Evolutionary conservation across 2,329 filamentous ascomycete species (phyloP).

Genomic region (Ambrosiella cleistominuta): DNA sequence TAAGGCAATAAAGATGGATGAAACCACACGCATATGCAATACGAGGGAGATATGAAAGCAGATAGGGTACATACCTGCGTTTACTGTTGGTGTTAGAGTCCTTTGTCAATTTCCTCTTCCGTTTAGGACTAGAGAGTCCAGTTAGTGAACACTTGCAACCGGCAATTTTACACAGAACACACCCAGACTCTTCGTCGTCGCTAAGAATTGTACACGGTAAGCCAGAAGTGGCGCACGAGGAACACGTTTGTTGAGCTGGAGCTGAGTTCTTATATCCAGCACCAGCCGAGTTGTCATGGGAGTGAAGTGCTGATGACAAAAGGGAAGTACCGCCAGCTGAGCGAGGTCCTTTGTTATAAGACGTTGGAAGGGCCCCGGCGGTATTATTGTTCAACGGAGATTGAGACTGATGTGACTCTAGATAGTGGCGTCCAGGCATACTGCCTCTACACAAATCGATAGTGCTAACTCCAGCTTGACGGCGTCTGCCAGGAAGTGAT

Average conservation of each 20-base stretch:
- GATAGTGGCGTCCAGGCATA: conserved; percentile 19
- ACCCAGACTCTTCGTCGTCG: conserved; percentile 55
- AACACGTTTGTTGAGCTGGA: conserved; percentile 33
- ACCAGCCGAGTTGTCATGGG: neutral
- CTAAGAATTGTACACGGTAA: conserved; percentile 51
- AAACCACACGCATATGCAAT: neutral
- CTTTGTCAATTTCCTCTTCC: conserved; percentile 62
- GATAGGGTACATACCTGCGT: conserved; percentile 1
- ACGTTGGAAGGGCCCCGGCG: neutral
- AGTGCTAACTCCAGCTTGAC: conserved; percentile 29
- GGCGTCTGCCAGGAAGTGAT: conserved; percentile 15
- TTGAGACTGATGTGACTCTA: conserved; percentile 4
- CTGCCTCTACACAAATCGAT: conserved; percentile 33
- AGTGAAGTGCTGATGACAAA: conserved; percentile 2
- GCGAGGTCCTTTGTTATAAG: conserved; percentile 17
- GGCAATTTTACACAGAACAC: conserved; percentile 61
- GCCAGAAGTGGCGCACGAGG: conserved; percentile 57
- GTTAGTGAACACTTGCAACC: conserved; percentile 65
- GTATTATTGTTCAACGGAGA: neutral
- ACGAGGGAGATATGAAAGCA: neutral
- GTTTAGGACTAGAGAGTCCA: conserved; percentile 46
- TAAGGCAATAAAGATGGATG: neutral
- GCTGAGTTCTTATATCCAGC: conserved; percentile 13
- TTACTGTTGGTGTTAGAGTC: conserved; percentile 20
- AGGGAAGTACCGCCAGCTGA: neutral